Evolutionary conservation across 2,329 filamentous ascomycete species (phyloP).

Genomic region (Dendryphion nanum): DNA sequence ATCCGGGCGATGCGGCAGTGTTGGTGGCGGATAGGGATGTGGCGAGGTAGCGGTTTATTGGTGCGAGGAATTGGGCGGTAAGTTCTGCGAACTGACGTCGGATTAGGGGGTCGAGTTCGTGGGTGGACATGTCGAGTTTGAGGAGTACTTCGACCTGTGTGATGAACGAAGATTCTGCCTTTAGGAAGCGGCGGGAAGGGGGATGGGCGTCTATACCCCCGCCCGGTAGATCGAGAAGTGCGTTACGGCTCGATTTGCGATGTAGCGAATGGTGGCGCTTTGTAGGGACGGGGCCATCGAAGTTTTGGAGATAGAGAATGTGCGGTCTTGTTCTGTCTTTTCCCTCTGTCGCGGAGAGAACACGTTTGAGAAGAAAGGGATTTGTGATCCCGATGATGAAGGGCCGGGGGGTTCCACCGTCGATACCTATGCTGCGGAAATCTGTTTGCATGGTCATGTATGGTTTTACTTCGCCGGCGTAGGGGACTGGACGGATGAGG

Average conservation of each 20-base stretch:
- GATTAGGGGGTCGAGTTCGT: slow-evolving; percentile 36
- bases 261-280: slow-evolving; percentile 38
- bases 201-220: slow-evolving; percentile 39
- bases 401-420: slow-evolving; percentile 37
- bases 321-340: slow-evolving; percentile 35
- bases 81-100: slow-evolving; percentile 43
- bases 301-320: slow-evolving; percentile 39
- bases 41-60: slow-evolving; percentile 42
- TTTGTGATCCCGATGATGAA: slow-evolving; percentile 44
- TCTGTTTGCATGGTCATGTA: slow-evolving; percentile 47
- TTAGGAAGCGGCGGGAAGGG: slow-evolving; percentile 38
- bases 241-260: slow-evolving; percentile 34
- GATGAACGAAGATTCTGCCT: slow-evolving; percentile 34
- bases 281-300: slow-evolving; percentile 34
- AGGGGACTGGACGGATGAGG: slow-evolving; percentile 41
- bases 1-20: slow-evolving; percentile 27
- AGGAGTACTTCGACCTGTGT: slow-evolving; percentile 34
- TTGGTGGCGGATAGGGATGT: slow-evolving; percentile 27
- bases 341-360: slow-evolving; percentile 33
- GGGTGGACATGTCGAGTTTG: slow-evolving; percentile 28
- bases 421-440: slow-evolving; percentile 39
- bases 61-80: slow-evolving; percentile 41
- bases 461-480: slow-evolving; percentile 39
- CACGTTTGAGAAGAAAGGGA: slow-evolving; percentile 42
- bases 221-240: slow-evolving; percentile 39